A percentile compares a stretch with the other conserved stretches of the same genome.
These are phyloP conservation scores for Conticribra guillardii DNA, from an alignment of 108 stramenopile genomes.

Conservation along the genomic window DNA sequence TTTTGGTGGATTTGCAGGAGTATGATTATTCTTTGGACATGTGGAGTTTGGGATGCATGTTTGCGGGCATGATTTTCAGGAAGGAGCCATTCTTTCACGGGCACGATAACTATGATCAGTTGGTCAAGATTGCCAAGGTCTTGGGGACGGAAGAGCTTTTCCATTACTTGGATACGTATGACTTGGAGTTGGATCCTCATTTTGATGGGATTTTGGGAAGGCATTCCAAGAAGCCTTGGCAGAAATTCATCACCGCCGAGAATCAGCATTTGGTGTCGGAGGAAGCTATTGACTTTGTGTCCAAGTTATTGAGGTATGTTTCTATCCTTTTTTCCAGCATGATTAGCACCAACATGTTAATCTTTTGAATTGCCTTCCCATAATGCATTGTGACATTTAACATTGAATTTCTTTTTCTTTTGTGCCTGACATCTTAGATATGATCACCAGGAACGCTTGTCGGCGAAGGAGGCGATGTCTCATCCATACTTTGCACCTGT, in stretches of 20 bases:
- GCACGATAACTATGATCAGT: constrained; percentile 99
- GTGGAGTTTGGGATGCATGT: constrained; percentile 99
- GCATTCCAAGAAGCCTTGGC: constrained; percentile 98
- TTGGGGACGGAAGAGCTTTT: constrained; percentile 98
- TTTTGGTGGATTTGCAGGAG: constrained; percentile 99
- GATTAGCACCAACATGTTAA: too few relatives aligned
- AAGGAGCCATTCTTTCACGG: constrained; percentile 99
- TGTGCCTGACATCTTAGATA: too few relatives aligned
- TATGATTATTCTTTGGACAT: constrained; percentile 99
- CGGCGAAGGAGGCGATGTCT: constrained; percentile 97
- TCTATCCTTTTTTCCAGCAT: neutral
- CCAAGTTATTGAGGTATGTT: constrained; percentile 77
- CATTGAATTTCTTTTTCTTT: too few relatives aligned
- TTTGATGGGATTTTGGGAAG: constrained; percentile 97
- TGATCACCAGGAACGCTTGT: constrained; percentile 98
- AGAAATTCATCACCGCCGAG: constrained; percentile 95
- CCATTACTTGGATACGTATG: constrained; percentile 96
- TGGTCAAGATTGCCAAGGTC: constrained; percentile 98
- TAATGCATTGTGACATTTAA: too few relatives aligned
- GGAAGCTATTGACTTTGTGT: constrained; percentile 96
- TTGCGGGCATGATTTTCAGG: constrained; percentile 99
- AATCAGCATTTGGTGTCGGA: constrained; percentile 98
- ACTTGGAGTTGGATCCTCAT: constrained; percentile 95
- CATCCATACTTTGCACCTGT: constrained; percentile 98
- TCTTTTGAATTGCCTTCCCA: too few relatives aligned